Percentiles rank a stretch among this genome's conserved stretches.
phyloP scores from a whole-genome alignment of 495 filamentous ascomycete species.

The Penicillium manginii region DNA sequence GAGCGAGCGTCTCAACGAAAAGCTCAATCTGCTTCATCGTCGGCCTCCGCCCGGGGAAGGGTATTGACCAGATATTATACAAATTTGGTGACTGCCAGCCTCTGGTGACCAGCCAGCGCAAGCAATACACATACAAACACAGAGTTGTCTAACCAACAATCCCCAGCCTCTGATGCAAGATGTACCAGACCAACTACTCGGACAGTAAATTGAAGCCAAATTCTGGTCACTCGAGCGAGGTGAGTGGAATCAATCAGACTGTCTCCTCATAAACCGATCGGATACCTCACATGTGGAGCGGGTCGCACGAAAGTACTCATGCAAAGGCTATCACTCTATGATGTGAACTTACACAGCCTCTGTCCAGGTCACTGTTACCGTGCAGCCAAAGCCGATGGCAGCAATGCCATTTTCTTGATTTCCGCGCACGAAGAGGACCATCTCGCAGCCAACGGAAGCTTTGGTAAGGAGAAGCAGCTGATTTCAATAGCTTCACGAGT shows the following conservation, averaged over 20 bases:
- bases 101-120: background rate
- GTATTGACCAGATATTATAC: too few relatives aligned
- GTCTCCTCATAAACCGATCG: slow-evolving; percentile 17
- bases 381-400: slow-evolving; percentile 19
- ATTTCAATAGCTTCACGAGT: background rate
- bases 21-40: background rate
- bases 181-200: background rate
- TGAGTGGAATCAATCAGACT: slow-evolving; percentile 21
- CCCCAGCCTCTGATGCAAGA: background rate
- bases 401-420: slow-evolving; percentile 32
- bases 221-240: slow-evolving; percentile 21
- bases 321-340: slow-evolving; percentile 25
- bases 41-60: background rate
- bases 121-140: background rate
- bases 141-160: background rate
- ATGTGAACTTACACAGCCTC: slow-evolving; percentile 21
- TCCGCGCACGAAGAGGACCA: slow-evolving; percentile 23
- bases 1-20: slow-evolving; percentile 5
- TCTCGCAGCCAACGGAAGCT: slow-evolving; percentile 13
- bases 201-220: slow-evolving; percentile 4
- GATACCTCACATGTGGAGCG: slow-evolving; percentile 21
- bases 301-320: slow-evolving; percentile 24
- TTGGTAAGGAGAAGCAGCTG: background rate
- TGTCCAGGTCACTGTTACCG: slow-evolving; percentile 21
- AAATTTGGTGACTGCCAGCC: background rate